phyloP scores from a whole-genome alignment of 164 flowering plant species.

The Umbilicus rupestris region DNA sequence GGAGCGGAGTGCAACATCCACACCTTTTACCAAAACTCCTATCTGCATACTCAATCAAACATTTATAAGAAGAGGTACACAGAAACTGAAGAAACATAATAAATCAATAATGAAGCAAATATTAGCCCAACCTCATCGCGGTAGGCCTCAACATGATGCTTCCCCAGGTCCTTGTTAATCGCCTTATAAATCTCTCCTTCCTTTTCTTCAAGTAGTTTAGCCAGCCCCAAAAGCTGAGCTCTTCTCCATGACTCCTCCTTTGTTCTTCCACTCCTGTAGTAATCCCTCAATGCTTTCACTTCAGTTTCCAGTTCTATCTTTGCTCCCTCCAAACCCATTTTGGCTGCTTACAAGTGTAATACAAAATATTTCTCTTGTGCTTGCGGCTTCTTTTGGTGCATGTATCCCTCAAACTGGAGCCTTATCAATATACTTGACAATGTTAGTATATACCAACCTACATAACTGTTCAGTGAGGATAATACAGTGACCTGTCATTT shows the following conservation, averaged over 20 bases:
- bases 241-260: constrained; percentile 4
- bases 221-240: constrained; percentile 3
- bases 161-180: constrained; percentile 1
- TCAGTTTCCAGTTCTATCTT: not conserved
- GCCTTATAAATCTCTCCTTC: constrained; percentile 7
- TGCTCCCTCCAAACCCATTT: constrained; percentile 1
- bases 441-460: not conserved
- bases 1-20: not conserved
- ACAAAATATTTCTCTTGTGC: not conserved
- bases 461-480: not conserved
- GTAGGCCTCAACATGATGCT: constrained; percentile 5
- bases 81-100: not conserved
- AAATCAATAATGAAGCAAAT: not conserved
- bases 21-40: constrained; percentile 4
- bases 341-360: not conserved
- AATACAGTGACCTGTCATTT: not conserved
- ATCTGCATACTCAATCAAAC: not conserved
- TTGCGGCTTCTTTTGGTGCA: not conserved
- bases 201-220: not conserved
- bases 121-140: constrained; percentile 1
- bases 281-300: not conserved
- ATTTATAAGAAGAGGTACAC: not conserved
- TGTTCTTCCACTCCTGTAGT: not conserved
- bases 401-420: not conserved
- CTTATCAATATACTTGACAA: not conserved